A percentile compares a stretch with the other conserved stretches of the same genome.
These are phyloP conservation scores for Serendipita sp. DNA, from an alignment of 768 basidiomycete species.

Conservation along the genomic window DNA sequence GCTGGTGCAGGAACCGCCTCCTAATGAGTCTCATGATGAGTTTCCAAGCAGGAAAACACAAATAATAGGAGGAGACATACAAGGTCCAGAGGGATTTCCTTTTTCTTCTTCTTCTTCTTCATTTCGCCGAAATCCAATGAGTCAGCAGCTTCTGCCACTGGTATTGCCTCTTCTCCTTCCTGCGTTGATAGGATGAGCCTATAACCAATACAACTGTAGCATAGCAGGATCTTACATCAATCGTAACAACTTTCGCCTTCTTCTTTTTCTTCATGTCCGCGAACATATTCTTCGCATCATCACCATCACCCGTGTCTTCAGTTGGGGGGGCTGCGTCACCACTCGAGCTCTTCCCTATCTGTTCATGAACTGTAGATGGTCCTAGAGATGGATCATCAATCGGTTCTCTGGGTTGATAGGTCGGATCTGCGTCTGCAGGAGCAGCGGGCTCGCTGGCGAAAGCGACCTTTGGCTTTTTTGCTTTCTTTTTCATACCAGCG, in stretches of 20 bases:
- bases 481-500: slow-evolving; percentile 55
- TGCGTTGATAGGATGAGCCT: slow-evolving; percentile 4
- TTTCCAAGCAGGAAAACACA: not conserved
- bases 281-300: slow-evolving; percentile 71
- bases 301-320: slow-evolving; percentile 33
- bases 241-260: slow-evolving; percentile 81
- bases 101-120: slow-evolving; percentile 88
- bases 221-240: slow-evolving; percentile 17
- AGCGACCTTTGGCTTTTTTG: slow-evolving; percentile 75
- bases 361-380: slow-evolving; percentile 57
- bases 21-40: not conserved
- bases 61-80: not conserved
- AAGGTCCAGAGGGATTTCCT: slow-evolving; percentile 11
- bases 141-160: slow-evolving; percentile 29
- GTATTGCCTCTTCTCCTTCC: slow-evolving; percentile 14
- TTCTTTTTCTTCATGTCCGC: slow-evolving; percentile 76
- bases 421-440: slow-evolving; percentile 59
- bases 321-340: slow-evolving; percentile 15
- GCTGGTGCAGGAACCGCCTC: slow-evolving; percentile 12
- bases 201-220: not conserved
- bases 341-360: slow-evolving; percentile 38
- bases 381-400: slow-evolving; percentile 69
- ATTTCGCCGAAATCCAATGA: slow-evolving; percentile 91
- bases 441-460: slow-evolving; percentile 75
- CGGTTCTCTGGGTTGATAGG: slow-evolving; percentile 53